These are phyloP conservation scores for Xylariales sp. DNA, from an alignment of 2,329 filamentous ascomycete species.

Conservation along the genomic window DNA sequence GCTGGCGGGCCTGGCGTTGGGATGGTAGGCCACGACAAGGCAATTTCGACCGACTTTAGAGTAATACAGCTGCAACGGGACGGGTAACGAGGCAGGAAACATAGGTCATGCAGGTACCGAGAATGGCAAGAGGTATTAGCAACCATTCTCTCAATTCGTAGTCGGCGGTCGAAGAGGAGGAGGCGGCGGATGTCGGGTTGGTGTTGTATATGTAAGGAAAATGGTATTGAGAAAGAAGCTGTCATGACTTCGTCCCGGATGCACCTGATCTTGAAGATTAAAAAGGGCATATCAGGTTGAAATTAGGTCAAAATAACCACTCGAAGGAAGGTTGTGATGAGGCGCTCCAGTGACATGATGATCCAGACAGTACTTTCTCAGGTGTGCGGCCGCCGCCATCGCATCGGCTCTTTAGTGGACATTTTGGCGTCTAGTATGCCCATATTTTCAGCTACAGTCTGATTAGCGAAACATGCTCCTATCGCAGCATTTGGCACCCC, in stretches of 20 bases:
- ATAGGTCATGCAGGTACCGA: conserved; percentile 24
- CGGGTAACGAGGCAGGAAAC: conserved; percentile 12
- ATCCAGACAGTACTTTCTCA: conserved; percentile 8
- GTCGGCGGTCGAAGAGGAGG: conserved; percentile 18
- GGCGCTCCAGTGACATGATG: conserved; percentile 10
- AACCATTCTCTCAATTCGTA: conserved; percentile 18
- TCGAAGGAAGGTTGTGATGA: conserved; percentile 12
- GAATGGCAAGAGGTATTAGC: conserved; percentile 15
- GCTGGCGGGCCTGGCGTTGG: neutral
- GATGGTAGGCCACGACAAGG: neutral
- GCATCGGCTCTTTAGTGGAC: conserved; percentile 2
- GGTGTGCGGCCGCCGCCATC: conserved; percentile 10
- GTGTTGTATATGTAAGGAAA: conserved; percentile 23
- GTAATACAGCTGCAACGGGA: conserved; percentile 9
- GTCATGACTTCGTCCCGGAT: conserved; percentile 45
- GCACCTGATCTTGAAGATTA: conserved; percentile 38
- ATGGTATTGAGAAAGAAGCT: conserved; percentile 32
- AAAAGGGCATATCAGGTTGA: conserved; percentile 33
- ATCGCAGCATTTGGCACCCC: conserved; percentile 27
- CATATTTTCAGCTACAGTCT: conserved; percentile 72
- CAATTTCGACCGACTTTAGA: neutral
- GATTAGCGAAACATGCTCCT: conserved; percentile 44
- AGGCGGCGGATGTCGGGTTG: conserved; percentile 23
- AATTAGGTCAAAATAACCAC: conserved; percentile 32
- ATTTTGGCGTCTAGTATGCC: conserved; percentile 58